Conservation (phyloP, 2,329 filamentous ascomycete species). For the Neurospora sp. region DNA sequence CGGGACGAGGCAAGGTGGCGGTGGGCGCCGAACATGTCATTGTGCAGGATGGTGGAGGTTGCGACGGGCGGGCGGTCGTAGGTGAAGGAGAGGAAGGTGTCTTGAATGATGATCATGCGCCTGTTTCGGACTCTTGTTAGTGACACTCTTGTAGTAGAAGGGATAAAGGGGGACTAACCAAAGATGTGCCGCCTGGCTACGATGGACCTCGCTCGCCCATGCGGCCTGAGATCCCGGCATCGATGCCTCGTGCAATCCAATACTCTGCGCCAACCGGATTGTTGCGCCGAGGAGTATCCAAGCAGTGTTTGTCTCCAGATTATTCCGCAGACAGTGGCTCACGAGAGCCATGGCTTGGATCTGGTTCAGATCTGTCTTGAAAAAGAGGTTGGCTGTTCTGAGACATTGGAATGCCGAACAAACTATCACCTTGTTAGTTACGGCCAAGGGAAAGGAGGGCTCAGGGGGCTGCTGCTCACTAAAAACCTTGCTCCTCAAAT, state of each 20-base stretch:
- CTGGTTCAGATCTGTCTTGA: constrained; percentile 1
- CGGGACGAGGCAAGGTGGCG: background rate
- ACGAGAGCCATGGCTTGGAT: constrained; percentile 1
- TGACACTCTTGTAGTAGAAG: no score
- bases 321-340: background rate
- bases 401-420: constrained; percentile 1
- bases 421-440: background rate
- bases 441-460: background rate
- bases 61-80: background rate
- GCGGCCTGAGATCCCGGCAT: background rate
- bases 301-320: background rate
- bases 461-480: background rate
- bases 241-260: background rate
- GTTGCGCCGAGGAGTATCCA: background rate
- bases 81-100: constrained; percentile 1
- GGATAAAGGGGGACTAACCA: background rate
- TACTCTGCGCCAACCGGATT: background rate
- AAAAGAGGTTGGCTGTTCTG: background rate
- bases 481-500: background rate
- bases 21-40: background rate
- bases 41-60: background rate
- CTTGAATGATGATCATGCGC: background rate
- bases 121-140: background rate
- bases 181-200: background rate
- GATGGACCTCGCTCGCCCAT: background rate